phyloP scores from a whole-genome alignment of 805 yeast genomes.

The Kazachstania taianensis region DNA sequence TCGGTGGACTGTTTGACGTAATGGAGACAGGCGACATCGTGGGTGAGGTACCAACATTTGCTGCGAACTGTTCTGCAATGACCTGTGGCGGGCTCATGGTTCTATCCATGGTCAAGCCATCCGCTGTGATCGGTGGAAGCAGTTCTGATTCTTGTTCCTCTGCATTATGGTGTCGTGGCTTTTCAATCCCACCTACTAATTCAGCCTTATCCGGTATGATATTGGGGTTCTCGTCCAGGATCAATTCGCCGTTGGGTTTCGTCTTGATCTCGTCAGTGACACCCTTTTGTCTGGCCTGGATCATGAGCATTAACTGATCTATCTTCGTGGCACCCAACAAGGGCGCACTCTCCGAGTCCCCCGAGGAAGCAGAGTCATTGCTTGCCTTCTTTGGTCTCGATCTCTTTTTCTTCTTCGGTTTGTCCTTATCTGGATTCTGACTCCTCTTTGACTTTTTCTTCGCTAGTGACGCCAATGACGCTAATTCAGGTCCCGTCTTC shows the following conservation, averaged over 20 bases:
- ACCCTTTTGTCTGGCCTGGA: conserved; percentile 79
- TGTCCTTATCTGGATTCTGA: neutral
- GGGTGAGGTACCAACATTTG: no score
- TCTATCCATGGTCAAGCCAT: neutral
- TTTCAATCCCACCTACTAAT: conserved; percentile 72
- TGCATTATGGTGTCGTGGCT: conserved; percentile 37
- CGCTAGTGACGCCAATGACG: neutral
- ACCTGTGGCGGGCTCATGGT: neutral
- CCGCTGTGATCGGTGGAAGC: neutral
- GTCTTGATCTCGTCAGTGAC: conserved; percentile 53
- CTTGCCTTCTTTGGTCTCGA: neutral
- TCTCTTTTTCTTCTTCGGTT: neutral
- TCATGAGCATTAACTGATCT: conserved; percentile 82
- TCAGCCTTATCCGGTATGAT: conserved; percentile 51
- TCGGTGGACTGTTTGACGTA: no score
- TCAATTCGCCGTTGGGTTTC: conserved; percentile 58
- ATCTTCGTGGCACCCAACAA: conserved; percentile 79
- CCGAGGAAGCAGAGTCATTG: neutral
- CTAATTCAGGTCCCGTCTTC: neutral
- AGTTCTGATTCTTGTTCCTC: conserved; percentile 16
- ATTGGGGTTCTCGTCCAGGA: conserved; percentile 39
- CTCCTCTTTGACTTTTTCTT: neutral
- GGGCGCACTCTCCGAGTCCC: conserved; percentile 14
- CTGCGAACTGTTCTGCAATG: neutral
- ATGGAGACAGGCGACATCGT: no score